Percentiles rank a stretch among this genome's conserved stretches.
These are phyloP conservation scores for Aspergillus kassunensis DNA, from an alignment of 495 filamentous ascomycete species.

Conservation along the genomic window DNA sequence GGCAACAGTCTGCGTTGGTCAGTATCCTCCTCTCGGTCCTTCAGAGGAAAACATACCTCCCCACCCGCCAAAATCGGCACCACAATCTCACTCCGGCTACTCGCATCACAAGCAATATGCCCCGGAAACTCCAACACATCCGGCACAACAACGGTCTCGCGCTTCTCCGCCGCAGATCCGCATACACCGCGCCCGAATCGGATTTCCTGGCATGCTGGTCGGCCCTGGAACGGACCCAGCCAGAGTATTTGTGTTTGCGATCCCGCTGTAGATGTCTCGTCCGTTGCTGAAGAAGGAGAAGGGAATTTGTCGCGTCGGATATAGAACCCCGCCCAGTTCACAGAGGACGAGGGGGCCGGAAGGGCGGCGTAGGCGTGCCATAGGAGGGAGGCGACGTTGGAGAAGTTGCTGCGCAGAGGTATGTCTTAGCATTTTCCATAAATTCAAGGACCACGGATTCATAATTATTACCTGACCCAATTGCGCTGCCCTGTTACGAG, in stretches of 20 bases:
- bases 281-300: conserved; percentile 18
- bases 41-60: conserved; percentile 39
- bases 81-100: conserved; percentile 83
- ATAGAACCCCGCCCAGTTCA: conserved; percentile 95
- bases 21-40: background rate
- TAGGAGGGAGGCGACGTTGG: conserved; percentile 79
- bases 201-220: conserved; percentile 85
- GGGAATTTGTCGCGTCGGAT: conserved; percentile 60
- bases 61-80: conserved; percentile 66
- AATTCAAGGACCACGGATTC: too few species aligned
- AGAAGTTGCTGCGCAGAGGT: conserved; percentile 76
- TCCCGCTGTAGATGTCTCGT: conserved; percentile 19
- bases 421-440: too few species aligned
- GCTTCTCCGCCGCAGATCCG: conserved; percentile 64
- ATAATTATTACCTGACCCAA: conserved; percentile 62
- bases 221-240: conserved; percentile 84
- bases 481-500: conserved; percentile 78
- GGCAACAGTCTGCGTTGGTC: conserved; percentile 57
- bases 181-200: conserved; percentile 78
- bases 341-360: conserved; percentile 62
- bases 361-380: conserved; percentile 83
- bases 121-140: conserved; percentile 78
- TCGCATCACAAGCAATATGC: conserved; percentile 87
- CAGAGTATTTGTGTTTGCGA: conserved; percentile 49
- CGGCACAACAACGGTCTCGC: conserved; percentile 63